Evolutionary conservation across 2,329 filamentous ascomycete species (phyloP).

Genomic region (Botryotinia narcissicola): DNA sequence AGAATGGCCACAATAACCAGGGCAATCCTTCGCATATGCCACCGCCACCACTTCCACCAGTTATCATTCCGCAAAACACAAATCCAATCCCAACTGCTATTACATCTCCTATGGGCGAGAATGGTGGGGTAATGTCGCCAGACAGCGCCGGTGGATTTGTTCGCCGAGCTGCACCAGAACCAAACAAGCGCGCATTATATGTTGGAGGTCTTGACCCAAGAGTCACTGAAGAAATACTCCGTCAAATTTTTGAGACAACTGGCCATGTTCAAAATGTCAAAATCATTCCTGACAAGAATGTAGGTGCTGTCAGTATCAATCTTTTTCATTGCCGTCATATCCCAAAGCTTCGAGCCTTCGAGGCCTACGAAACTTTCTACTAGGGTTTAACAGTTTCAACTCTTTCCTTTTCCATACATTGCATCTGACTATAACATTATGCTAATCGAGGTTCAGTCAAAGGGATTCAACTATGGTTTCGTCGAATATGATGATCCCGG

Average conservation of each 20-base stretch:
- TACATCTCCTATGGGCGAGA: slow-evolving; percentile 74
- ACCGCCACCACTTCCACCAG: slow-evolving; percentile 78
- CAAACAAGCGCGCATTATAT: slow-evolving; percentile 96
- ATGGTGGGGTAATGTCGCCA: slow-evolving; percentile 75
- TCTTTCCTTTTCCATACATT: slow-evolving; percentile 16
- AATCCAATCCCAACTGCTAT: slow-evolving; percentile 93
- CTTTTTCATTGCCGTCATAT: slow-evolving; percentile 32
- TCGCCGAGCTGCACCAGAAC: slow-evolving; percentile 90
- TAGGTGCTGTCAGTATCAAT: slow-evolving; percentile 55
- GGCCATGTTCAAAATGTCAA: slow-evolving; percentile 98
- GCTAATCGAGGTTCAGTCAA: slow-evolving; percentile 61
- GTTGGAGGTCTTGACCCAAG: slow-evolving; percentile 92
- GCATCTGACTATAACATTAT: slow-evolving; percentile 27
- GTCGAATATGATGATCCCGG: slow-evolving; percentile 98
- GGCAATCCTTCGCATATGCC: slow-evolving; percentile 75
- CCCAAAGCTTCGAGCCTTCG: slow-evolving; percentile 20
- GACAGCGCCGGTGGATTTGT: slow-evolving; percentile 77
- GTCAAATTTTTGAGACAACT: slow-evolving; percentile 98
- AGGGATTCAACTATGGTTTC: slow-evolving; percentile 98
- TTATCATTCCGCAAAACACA: slow-evolving; percentile 90
- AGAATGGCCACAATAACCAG: slow-evolving; percentile 71
- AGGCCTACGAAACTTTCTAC: slow-evolving; percentile 29
- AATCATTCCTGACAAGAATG: slow-evolving; percentile 99
- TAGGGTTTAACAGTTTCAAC: slow-evolving; percentile 28
- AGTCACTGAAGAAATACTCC: slow-evolving; percentile 92